phyloP scores from a whole-genome alignment of 768 basidiomycete species.

The Amanita subjunquillea region DNA sequence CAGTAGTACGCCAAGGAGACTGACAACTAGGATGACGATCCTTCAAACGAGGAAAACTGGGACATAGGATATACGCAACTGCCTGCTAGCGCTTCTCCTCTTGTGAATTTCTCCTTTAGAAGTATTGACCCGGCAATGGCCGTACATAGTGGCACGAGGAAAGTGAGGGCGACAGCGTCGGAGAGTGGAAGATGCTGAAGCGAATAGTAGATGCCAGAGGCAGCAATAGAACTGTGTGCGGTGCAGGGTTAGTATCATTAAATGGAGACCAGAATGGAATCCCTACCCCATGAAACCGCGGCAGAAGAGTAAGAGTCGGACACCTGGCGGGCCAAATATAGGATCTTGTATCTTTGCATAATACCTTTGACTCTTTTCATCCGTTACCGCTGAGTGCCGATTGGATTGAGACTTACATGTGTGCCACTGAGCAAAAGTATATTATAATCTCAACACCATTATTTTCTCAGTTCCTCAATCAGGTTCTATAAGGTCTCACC shows the following conservation, averaged over 20 bases:
- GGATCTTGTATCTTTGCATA: constrained; percentile 40
- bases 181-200: constrained; percentile 68
- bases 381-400: neutral
- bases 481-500: neutral
- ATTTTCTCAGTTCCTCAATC: neutral
- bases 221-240: constrained; percentile 50
- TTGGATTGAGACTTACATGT: neutral
- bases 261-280: neutral
- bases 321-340: constrained; percentile 35
- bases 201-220: constrained; percentile 62
- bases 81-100: constrained; percentile 42
- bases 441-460: neutral
- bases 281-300: constrained; percentile 51
- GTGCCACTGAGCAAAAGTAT: neutral
- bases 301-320: constrained; percentile 20
- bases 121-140: constrained; percentile 34
- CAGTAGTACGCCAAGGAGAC: constrained; percentile 67
- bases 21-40: constrained; percentile 30
- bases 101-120: constrained; percentile 48
- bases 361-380: constrained; percentile 16
- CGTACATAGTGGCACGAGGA: constrained; percentile 59
- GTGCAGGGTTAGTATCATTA: neutral
- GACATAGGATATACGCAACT: constrained; percentile 11
- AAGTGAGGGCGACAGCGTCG: constrained; percentile 69
- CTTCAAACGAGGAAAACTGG: neutral